Evolutionary conservation across 139 green algal species (phyloP), one percentile per base, ranked within the genome.

Genomic region (Parachlorella kessleri): DNA sequence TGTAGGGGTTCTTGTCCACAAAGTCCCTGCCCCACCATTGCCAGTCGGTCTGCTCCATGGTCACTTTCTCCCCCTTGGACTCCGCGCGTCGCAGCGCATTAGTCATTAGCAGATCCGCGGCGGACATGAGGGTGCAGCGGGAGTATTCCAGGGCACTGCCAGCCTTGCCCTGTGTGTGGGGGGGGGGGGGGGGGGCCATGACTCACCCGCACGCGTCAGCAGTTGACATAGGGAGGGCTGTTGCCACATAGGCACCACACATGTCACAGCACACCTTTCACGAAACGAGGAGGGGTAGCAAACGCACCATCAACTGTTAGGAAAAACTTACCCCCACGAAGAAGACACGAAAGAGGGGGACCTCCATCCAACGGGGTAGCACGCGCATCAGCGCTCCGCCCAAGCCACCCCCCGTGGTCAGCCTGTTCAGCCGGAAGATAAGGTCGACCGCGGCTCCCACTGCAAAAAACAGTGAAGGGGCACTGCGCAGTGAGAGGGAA

Each of bases 81-180:
- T 63, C 55, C 37, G 36, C 71, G 10, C 55, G 32, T n/a, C 8
- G 7, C 2, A 23, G 9, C 30, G 71, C 71, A n/a, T 64, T 77
- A 8, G 18, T 6, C 54, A 83, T 59, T 37, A 83, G 78, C 64
- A 63, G 54, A 33, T 78, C 78, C 18, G 78, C 54, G 4, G 54
- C 73, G 69, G 32, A 54, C 42, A 72, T 75, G 32, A 83, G 38
- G 0, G 69, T 78, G 8, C 30, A 40, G 35, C 78, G 78, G 0
- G 78, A 68, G n/a, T 83, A 83, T 53, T 83, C 78, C 42, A 78
- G 36, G 32, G 35, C 26, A 35, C 37, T 40, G 14, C 70, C 78
- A 32, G 42, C 1, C 3, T 21, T 14, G 14, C 78, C 78, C 69
- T 73, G 74, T 39, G 1, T 24, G 10, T 18, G 59, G 32, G 14